Percentiles rank a stretch among this genome's conserved stretches.
Conservation (phyloP, 495 filamentous ascomycete genomes). For the Xylaria venustula region DNA sequence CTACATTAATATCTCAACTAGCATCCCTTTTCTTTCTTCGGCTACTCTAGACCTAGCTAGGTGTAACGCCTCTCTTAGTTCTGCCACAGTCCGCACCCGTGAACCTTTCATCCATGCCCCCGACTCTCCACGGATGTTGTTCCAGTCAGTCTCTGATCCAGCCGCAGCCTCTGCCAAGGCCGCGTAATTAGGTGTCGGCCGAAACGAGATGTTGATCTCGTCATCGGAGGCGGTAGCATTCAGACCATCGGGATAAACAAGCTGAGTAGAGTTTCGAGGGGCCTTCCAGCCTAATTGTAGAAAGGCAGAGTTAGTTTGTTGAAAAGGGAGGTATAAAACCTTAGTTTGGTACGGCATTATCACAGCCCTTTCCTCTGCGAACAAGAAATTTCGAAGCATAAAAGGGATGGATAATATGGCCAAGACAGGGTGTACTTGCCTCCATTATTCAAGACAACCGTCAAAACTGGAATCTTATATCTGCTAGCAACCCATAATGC, state of each 20-base stretch:
- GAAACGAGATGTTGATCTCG: conserved; percentile 27
- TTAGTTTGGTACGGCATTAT: too few relatives aligned
- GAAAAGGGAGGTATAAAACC: too few relatives aligned
- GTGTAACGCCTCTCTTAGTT: conserved; percentile 17
- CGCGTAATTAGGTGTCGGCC: conserved; percentile 22
- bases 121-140: not conserved
- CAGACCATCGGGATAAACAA: conserved; percentile 32
- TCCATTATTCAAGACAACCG: conserved; percentile 38
- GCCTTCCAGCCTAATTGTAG: conserved; percentile 30
- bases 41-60: conserved; percentile 8
- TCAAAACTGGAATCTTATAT: conserved; percentile 36
- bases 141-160: conserved; percentile 16
- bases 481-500: conserved; percentile 36
- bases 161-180: conserved; percentile 24
- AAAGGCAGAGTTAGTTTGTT: not conserved
- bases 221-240: conserved; percentile 19
- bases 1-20: conserved; percentile 21
- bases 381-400: not conserved
- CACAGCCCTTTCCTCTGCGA: too few relatives aligned
- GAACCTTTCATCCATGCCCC: conserved; percentile 20
- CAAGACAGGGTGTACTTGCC: conserved; percentile 22
- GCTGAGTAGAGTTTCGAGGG: conserved; percentile 27
- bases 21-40: conserved; percentile 20
- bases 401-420: not conserved
- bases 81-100: conserved; percentile 14